phyloP scores from a whole-genome alignment of 169 alveolate genomes.

The Eimeria zaria region DNA sequence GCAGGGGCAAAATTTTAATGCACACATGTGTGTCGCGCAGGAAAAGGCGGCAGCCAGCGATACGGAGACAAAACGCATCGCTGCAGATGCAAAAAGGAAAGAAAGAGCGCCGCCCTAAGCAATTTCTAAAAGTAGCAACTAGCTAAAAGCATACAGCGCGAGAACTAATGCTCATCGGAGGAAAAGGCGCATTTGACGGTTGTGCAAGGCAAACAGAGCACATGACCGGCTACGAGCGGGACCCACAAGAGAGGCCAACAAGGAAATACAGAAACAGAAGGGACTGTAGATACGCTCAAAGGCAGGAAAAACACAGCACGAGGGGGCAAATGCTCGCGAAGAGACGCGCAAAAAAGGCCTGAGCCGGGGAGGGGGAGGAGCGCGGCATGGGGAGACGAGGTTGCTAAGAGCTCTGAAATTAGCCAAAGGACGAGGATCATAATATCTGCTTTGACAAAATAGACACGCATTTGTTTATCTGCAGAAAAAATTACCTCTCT shows the following conservation, averaged over 20 bases:
- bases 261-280: neutral
- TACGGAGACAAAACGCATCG: neutral
- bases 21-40: neutral
- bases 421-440: no score
- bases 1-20: neutral
- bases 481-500: slow-evolving; percentile 52
- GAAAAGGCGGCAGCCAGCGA: neutral
- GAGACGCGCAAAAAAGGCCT: neutral
- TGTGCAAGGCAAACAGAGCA: neutral
- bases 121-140: neutral
- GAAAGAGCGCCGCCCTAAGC: neutral
- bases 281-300: neutral
- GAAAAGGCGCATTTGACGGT: neutral
- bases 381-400: neutral
- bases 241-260: neutral
- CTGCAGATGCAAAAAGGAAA: neutral
- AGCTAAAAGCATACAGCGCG: neutral
- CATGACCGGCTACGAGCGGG: neutral
- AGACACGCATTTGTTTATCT: neutral
- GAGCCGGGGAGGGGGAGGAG: neutral
- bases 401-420: no score
- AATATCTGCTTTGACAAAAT: no score
- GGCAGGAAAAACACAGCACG: neutral
- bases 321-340: neutral
- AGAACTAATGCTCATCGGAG: neutral